Conservation (phyloP, 2,329 filamentous ascomycete species). For the Fusarium annulatum region DNA sequence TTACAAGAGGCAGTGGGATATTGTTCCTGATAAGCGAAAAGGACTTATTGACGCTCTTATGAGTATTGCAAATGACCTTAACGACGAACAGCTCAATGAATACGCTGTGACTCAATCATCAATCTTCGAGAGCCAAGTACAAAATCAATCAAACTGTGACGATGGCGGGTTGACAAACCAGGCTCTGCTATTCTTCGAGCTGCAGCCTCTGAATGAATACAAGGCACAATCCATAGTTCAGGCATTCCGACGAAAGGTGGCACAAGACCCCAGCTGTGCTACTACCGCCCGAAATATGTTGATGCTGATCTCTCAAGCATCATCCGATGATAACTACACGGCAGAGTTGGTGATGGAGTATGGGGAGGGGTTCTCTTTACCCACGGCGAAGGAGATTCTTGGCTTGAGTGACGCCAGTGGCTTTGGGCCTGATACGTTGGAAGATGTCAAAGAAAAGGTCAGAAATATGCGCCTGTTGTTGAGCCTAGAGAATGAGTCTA, state of each 20-base stretch:
- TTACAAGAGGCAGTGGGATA: constrained; percentile 56
- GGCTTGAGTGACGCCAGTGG: constrained; percentile 40
- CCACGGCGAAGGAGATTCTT: constrained; percentile 49
- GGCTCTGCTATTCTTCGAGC: constrained; percentile 50
- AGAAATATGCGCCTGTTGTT: not conserved
- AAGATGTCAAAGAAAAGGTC: constrained; percentile 46
- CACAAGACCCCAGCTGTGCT: constrained; percentile 47
- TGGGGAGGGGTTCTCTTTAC: constrained; percentile 51
- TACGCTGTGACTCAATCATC: constrained; percentile 54
- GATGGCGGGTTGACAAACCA: constrained; percentile 49
- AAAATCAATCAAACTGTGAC: constrained; percentile 43
- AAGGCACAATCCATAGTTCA: constrained; percentile 49
- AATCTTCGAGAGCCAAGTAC: constrained; percentile 51
- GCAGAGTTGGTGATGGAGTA: constrained; percentile 49
- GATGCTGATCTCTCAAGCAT: constrained; percentile 48
- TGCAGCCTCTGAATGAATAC: constrained; percentile 52
- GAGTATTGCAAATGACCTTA: constrained; percentile 50
- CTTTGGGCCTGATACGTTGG: constrained; percentile 43
- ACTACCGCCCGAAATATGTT: constrained; percentile 49
- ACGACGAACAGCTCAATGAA: constrained; percentile 50
- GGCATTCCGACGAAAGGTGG: constrained; percentile 51
- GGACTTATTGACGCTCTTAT: constrained; percentile 49
- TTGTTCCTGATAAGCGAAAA: constrained; percentile 46
- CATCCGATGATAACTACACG: constrained; percentile 51
- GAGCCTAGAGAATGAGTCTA: constrained; percentile 7